Base-by-base conservation (phyloP, 805 yeast genomes). In the Ogataea angusta region DNA sequence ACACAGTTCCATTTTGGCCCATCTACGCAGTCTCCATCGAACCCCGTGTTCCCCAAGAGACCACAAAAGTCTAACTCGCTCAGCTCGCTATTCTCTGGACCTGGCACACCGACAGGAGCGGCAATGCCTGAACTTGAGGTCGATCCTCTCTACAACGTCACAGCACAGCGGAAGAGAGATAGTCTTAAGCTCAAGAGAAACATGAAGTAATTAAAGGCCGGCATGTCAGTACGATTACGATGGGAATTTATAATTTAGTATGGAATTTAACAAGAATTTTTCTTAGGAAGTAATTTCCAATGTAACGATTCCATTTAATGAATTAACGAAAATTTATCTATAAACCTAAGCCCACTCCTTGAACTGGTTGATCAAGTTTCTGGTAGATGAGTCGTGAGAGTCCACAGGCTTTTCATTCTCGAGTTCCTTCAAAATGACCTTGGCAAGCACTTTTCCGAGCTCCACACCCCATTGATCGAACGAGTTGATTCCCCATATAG, bases 391-490 rank as follows among this genome's bases (percentile, higher is more conserved):
- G 64, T 93, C 99, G 68, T 93, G 99, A 46, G 79, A 62, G 25
- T 70, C 63, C 41, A 85, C 80, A 40, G 70, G 67, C 33, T 65
- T 61, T 22, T 69, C 57, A 61, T 75, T 78, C 56, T 85, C 85
- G 62, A 93, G 80, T 72, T 93, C 97, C 57, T 77, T 77, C 58
- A 95, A 91, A 60, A 93, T 91, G 45, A 77, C 93, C 82, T 93
- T 93, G 63, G 99, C 99, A 63, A 93, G 80, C 39, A 85, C 95
- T 74, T 93, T 93, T 67, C 99, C 99, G 58, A 93, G 85, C 74
- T 93, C 99, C 60, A 93, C 99, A 70, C 99, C 99, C 96, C 98
- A 93, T 76, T 93, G 99, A 75, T 93, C 99, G 64, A 88, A 93
- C 14, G 98, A 91, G 82, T 93, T 93, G 75, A 93, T 90, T 79